Evolutionary conservation across 73 alveolate genomes (phyloP).

Genomic region (Paramecium octaurelia): DNA sequence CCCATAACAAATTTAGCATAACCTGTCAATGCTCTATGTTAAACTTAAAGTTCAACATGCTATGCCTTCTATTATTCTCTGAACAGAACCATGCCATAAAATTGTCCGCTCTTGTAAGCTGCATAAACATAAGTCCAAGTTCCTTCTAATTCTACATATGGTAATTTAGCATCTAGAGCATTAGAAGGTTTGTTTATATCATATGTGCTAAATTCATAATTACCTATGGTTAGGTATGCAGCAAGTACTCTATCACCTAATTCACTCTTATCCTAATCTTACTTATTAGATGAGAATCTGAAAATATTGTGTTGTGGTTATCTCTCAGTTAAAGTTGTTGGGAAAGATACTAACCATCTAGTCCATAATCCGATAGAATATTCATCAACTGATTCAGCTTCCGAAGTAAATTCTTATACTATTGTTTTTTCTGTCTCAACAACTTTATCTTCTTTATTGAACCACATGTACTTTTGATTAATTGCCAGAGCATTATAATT

Average conservation of each 20-base stretch:
- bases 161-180: constrained; percentile 6
- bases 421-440: not conserved
- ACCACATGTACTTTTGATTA: not conserved
- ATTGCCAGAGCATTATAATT: not conserved
- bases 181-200: not conserved
- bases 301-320: not conserved
- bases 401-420: not conserved
- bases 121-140: not conserved
- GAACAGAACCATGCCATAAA: not conserved
- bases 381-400: constrained; percentile 38
- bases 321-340: not conserved
- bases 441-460: not conserved
- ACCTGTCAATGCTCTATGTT: not conserved
- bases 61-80: not conserved
- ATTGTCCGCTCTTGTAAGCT: not conserved
- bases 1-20: constrained; percentile 20
- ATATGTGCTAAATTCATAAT: constrained; percentile 1
- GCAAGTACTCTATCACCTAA: constrained; percentile 18
- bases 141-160: not conserved
- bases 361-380: constrained; percentile 31
- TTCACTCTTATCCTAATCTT: not conserved
- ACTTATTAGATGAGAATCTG: not conserved
- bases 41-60: not conserved
- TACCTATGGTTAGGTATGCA: not conserved
- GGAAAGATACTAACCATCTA: not conserved